Conservation (phyloP, 1,284 basidiomycete species). For the Cystobasidiaceae sp. region DNA sequence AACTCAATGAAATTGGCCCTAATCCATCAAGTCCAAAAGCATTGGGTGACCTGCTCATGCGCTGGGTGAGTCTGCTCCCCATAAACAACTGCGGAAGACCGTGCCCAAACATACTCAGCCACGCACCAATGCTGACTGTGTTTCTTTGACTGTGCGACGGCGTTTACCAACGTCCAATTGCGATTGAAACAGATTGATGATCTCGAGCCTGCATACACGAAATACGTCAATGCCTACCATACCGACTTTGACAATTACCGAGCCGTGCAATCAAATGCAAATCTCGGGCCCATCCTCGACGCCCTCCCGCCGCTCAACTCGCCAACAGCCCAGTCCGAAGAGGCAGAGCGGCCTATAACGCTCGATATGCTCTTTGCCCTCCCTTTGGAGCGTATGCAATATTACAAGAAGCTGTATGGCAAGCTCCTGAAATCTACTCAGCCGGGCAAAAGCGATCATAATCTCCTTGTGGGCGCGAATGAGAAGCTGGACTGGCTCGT, state of each 20-base stretch:
- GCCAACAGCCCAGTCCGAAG: constrained; percentile 28
- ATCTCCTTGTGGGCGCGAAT: constrained; percentile 70
- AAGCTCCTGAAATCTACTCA: constrained; percentile 81
- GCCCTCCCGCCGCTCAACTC: constrained; percentile 61
- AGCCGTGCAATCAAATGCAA: constrained; percentile 67
- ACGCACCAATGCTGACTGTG: constrained; percentile 7
- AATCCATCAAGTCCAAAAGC: constrained; percentile 92
- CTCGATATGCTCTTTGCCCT: constrained; percentile 81
- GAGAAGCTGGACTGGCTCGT: constrained; percentile 73
- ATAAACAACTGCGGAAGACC: not conserved
- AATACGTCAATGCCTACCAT: constrained; percentile 68
- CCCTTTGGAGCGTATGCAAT: constrained; percentile 75
- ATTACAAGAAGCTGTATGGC: constrained; percentile 88
- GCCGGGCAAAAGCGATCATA: constrained; percentile 81
- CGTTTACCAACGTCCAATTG: constrained; percentile 11
- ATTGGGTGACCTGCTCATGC: constrained; percentile 90
- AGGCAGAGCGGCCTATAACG: constrained; percentile 47
- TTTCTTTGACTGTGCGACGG: not conserved
- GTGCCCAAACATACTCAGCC: not conserved
- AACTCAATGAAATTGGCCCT: constrained; percentile 87
- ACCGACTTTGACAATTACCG: constrained; percentile 77
- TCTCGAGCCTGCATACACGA: constrained; percentile 76
- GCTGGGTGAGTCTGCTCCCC: constrained; percentile 68
- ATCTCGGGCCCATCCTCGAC: constrained; percentile 63
- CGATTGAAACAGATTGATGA: constrained; percentile 67